Percentiles rank a stretch among this genome's conserved stretches.
Evolutionary conservation across 371 early-diverging fungal species (phyloP).

Genomic region (Conidiobolus incongruus): DNA sequence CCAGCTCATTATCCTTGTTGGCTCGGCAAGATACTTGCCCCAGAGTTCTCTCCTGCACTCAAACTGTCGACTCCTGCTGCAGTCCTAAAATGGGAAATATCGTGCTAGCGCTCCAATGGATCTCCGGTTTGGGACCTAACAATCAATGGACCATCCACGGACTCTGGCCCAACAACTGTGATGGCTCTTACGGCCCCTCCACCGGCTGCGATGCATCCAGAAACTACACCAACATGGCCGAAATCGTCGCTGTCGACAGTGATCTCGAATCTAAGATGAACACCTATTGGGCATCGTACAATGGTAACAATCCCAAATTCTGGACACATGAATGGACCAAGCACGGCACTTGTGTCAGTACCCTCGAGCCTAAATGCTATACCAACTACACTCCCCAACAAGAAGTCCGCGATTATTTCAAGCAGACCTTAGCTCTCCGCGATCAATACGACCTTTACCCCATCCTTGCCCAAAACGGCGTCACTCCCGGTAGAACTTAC

Average conservation of each 20-base stretch:
- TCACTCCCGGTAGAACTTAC: constrained; percentile 36
- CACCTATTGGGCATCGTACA: constrained; percentile 52
- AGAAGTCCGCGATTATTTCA: constrained; percentile 35
- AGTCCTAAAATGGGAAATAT: constrained; percentile 32
- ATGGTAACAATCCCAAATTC: constrained; percentile 18
- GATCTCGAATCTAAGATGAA: constrained; percentile 26
- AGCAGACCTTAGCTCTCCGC: constrained; percentile 20
- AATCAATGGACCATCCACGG: constrained; percentile 43
- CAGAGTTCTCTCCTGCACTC: too few species aligned
- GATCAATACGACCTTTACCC: constrained; percentile 27
- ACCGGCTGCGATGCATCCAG: constrained; percentile 40
- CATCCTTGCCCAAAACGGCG: constrained; percentile 22
- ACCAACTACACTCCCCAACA: constrained; percentile 12
- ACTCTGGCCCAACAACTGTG: constrained; percentile 56
- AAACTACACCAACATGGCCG: constrained; percentile 19
- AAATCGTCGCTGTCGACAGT: constrained; percentile 11
- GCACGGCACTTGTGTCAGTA: constrained; percentile 55
- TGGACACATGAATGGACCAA: constrained; percentile 51
- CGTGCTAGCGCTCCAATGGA: constrained; percentile 25
- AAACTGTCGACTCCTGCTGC: constrained; percentile 26
- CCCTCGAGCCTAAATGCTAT: constrained; percentile 33
- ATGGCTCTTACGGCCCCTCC: constrained; percentile 26
- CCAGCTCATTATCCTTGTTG: too few species aligned
- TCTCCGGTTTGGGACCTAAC: constrained; percentile 17
- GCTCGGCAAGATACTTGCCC: too few species aligned